Percentiles rank a stretch among this genome's conserved stretches.
Conservation (phyloP, 352 stramenopile species). For the Aphanomyces euteiches region DNA sequence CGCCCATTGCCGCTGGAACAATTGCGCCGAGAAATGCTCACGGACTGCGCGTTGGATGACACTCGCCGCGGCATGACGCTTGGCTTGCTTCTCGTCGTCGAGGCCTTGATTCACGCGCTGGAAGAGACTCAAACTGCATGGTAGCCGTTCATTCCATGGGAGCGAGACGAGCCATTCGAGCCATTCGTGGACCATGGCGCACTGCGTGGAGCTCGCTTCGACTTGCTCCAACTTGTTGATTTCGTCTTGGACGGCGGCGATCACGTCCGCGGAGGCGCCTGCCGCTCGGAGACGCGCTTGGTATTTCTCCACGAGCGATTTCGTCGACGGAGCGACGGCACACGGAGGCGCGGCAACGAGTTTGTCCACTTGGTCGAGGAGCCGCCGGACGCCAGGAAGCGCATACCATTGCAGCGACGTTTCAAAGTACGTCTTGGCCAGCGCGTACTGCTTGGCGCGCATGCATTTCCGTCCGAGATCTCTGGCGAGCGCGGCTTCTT, state of each 20-base stretch:
- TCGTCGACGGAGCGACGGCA: background rate
- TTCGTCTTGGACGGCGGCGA: slow-evolving; percentile 44
- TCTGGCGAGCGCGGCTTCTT: slow-evolving; percentile 56
- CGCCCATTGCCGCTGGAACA: slow-evolving; percentile 36
- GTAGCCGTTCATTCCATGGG: slow-evolving; percentile 43
- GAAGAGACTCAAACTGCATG: slow-evolving; percentile 38
- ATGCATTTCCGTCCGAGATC: slow-evolving; percentile 61
- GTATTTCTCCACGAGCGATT: slow-evolving; percentile 35
- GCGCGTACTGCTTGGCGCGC: slow-evolving; percentile 41
- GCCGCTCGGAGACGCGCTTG: slow-evolving; percentile 28
- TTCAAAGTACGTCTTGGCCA: slow-evolving; percentile 60
- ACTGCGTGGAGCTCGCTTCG: slow-evolving; percentile 36
- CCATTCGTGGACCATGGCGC: slow-evolving; percentile 43
- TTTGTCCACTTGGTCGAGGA: slow-evolving; percentile 41
- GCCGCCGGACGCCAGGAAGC: slow-evolving; percentile 48
- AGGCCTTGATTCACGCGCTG: slow-evolving; percentile 45
- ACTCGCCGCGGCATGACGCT: slow-evolving; percentile 34
- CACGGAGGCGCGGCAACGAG: slow-evolving; percentile 19
- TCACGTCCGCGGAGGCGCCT: slow-evolving; percentile 34
- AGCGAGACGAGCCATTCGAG: slow-evolving; percentile 57
- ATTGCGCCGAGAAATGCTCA: slow-evolving; percentile 37
- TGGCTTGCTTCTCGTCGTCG: background rate
- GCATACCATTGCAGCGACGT: slow-evolving; percentile 52
- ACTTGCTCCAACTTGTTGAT: slow-evolving; percentile 44
- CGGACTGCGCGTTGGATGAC: slow-evolving; percentile 47